phyloP scores from a whole-genome alignment of 2,329 filamentous ascomycete species.

The Monosporascus sp. region DNA sequence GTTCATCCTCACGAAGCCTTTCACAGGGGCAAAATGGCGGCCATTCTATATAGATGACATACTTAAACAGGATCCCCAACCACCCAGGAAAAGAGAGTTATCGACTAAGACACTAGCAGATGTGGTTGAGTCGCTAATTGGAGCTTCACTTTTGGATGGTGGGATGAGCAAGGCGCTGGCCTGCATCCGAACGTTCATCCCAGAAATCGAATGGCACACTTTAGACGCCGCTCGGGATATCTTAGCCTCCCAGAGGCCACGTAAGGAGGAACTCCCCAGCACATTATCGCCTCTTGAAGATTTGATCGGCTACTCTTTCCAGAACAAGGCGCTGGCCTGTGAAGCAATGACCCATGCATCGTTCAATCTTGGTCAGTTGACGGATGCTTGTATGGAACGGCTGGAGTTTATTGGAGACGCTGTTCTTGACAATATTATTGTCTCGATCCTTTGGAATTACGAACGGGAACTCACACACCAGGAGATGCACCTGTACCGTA shows the following conservation, averaged over 20 bases:
- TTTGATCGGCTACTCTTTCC: slow-evolving; percentile 68
- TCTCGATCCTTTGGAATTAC: slow-evolving; percentile 51
- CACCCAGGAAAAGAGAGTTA: slow-evolving; percentile 6
- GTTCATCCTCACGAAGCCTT: slow-evolving; percentile 65
- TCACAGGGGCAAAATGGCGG: slow-evolving; percentile 68
- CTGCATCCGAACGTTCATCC: slow-evolving; percentile 64
- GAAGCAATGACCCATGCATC: slow-evolving; percentile 81
- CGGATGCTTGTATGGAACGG: slow-evolving; percentile 54
- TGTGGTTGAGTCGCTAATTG: slow-evolving; percentile 80
- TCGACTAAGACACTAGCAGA: slow-evolving; percentile 79
- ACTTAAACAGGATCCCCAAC: slow-evolving; percentile 12
- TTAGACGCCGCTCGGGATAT: slow-evolving; percentile 34
- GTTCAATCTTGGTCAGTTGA: slow-evolving; percentile 31
- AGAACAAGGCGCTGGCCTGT: slow-evolving; percentile 60
- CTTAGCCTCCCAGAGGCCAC: slow-evolving; percentile 38
- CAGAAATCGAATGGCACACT: slow-evolving; percentile 50
- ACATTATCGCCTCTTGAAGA: slow-evolving; percentile 51
- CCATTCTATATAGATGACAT: slow-evolving; percentile 53
- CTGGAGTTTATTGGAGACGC: slow-evolving; percentile 87
- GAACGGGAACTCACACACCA: slow-evolving; percentile 38
- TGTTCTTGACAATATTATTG: slow-evolving; percentile 73
- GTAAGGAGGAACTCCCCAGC: slow-evolving; percentile 30
- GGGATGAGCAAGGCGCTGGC: slow-evolving; percentile 57
- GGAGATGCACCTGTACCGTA: slow-evolving; percentile 71
- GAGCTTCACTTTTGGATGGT: slow-evolving; percentile 66